A percentile compares a stretch with the other conserved stretches of the same genome.
Evolutionary conservation across 2,329 filamentous ascomycete species (phyloP).

Genomic region (Coleophoma cylindrospora): DNA sequence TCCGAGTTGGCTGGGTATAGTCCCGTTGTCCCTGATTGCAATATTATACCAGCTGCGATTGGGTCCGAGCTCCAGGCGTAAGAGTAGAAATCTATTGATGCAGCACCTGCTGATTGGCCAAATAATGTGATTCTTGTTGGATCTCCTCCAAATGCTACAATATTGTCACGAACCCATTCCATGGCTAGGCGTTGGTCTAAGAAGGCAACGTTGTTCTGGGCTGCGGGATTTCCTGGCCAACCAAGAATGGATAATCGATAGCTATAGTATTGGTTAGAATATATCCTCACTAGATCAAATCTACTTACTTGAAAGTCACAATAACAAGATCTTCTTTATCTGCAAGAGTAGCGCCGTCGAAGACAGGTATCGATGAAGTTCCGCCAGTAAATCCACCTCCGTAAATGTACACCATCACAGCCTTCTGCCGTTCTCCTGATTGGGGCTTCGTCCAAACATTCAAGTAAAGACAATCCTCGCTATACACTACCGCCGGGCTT

Average conservation of each 20-base stretch:
- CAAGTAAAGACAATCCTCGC: conserved; percentile 31
- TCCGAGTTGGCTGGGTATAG: conserved; percentile 19
- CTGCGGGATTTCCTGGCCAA: conserved; percentile 10
- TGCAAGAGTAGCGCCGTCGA: conserved; percentile 36
- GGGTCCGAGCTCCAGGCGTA: conserved; percentile 17
- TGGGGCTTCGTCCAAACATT: conserved; percentile 30
- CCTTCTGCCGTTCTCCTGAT: conserved; percentile 24
- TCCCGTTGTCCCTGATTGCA: conserved; percentile 29
- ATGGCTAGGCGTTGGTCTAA: conserved; percentile 55
- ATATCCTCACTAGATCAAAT: neutral
- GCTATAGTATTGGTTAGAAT: conserved; percentile 2
- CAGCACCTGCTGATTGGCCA: conserved; percentile 19
- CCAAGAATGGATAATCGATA: conserved; percentile 17
- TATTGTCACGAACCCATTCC: conserved; percentile 53
- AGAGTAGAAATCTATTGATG: conserved; percentile 16
- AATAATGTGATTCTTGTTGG: conserved; percentile 24
- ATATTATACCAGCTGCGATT: conserved; percentile 18
- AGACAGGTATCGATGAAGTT: conserved; percentile 29
- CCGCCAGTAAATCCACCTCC: conserved; percentile 34
- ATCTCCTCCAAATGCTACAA: conserved; percentile 53
- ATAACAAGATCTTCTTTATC: conserved; percentile 36
- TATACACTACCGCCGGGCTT: neutral
- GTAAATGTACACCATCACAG: conserved; percentile 38
- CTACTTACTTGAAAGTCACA: conserved; percentile 37
- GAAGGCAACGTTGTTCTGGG: conserved; percentile 36